These are phyloP conservation scores for Solanum bukasovii DNA, from an alignment of 257 asterid species.

Conservation along the genomic window DNA sequence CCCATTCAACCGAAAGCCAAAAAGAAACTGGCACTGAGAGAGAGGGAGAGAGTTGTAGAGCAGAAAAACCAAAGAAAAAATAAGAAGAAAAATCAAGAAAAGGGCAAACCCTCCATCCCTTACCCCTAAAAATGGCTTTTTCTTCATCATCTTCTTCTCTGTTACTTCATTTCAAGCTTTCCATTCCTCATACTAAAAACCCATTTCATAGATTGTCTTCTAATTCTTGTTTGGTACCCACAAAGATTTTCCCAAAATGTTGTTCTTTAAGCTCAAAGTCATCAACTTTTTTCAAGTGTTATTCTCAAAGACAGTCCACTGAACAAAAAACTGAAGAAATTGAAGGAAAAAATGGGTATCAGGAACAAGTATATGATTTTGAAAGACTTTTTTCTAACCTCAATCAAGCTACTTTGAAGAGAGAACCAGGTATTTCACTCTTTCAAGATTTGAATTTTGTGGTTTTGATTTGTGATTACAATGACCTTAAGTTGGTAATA, in stretches of 20 bases:
- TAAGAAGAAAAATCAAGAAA: neutral
- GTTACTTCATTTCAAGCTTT: constrained; percentile 12
- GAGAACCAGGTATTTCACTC: constrained; percentile 62
- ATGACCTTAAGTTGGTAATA: neutral
- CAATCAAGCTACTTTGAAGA: constrained; percentile 59
- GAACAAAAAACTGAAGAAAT: constrained; percentile 21
- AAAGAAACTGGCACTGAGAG: neutral
- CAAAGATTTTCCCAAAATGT: neutral
- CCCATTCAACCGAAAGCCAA: neutral
- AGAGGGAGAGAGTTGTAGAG: neutral
- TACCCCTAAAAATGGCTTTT: constrained; percentile 1
- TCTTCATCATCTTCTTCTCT: constrained; percentile 12
- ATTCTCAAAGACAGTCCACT: constrained; percentile 24
- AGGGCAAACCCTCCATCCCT: neutral
- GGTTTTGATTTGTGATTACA: neutral
- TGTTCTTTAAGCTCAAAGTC: neutral
- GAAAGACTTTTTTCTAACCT: constrained; percentile 87
- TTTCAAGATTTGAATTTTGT: neutral
- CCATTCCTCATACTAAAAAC: neutral
- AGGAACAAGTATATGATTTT: constrained; percentile 27
- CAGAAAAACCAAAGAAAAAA: neutral
- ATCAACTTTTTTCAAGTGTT: constrained; percentile 28
- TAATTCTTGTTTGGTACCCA: neutral
- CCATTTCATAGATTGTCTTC: neutral
- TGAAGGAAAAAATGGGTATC: constrained; percentile 11